Base-by-base conservation (phyloP, 768 basidiomycete species). In the Chlorophyllum brunneum region DNA sequence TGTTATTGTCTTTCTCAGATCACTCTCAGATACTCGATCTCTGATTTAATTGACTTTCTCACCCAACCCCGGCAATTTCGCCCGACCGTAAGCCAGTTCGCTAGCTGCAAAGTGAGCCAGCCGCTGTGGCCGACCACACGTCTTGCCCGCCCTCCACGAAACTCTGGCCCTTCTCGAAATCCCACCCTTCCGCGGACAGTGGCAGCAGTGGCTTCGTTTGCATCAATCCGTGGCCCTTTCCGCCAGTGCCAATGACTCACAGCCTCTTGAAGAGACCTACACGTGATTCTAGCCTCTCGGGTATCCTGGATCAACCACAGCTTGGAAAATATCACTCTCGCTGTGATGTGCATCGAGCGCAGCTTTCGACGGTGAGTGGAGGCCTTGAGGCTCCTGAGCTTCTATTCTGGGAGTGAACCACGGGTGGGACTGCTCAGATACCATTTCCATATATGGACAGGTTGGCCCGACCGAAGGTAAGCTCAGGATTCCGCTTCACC, bases 1-100 rank as follows among this genome's bases (percentile, higher is more conserved):
- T 61, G 65, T 67, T 79, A 79, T 79, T 79, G 77, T 79, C 69
- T 70, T 69, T 64, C 61, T 46, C 47, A 58, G 62, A 58, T 55
- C 48, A 56, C 55, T 51, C 63, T 63, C 68, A 72, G 56, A 58
- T 64, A 18, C 27, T 22, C 24, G 26, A 40, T 49, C 23, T 27
- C 33, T 44, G 41, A 52, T 52, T 42, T 33, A 41, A 41, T 34
- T 43, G 15, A 22, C 11, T 18, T 43, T 53, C 51, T 13, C 43
- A 45, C 44, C 26, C 42, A 45, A 24, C 22, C 16, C 43, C 42
- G 41, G 51, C 51, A 24, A 11, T 24, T 34, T 53, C 43, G 44
- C 27, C 43, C 51, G 43, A 13, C 22, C 23, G 18, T 20, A 16
- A 33, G 3, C 40, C n/a, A 23, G 48, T 41, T 42, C 39, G 20